These are phyloP conservation scores for Mycena albidolilacea DNA, from an alignment of 768 basidiomycete species.

Conservation along the genomic window DNA sequence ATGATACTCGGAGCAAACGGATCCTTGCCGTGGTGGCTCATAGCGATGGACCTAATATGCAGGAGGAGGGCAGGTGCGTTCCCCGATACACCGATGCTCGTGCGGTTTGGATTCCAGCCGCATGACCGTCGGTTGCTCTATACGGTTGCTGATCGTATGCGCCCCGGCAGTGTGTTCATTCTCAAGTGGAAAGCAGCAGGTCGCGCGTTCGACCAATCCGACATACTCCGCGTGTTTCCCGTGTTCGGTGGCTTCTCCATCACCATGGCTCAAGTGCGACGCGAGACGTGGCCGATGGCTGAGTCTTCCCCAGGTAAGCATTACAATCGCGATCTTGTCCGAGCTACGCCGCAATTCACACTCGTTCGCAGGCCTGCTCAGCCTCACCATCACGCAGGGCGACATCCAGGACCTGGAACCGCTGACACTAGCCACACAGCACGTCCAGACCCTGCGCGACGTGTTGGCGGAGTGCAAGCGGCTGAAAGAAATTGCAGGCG, in stretches of 20 bases:
- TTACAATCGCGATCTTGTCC: not conserved
- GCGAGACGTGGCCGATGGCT: slow-evolving; percentile 46
- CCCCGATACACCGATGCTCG: too few species aligned
- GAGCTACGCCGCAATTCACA: not conserved
- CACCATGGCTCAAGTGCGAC: slow-evolving; percentile 68
- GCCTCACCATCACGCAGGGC: slow-evolving; percentile 66
- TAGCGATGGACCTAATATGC: slow-evolving; percentile 54
- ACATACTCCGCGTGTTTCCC: slow-evolving; percentile 68
- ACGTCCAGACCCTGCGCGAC: slow-evolving; percentile 62
- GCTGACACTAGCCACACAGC: slow-evolving; percentile 61
- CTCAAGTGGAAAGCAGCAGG: slow-evolving; percentile 55
- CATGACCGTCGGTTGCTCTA: slow-evolving; percentile 25
- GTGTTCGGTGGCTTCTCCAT: slow-evolving; percentile 70
- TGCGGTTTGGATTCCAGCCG: too few species aligned
- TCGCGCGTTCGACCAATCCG: slow-evolving; percentile 47
- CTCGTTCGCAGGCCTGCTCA: slow-evolving; percentile 59
- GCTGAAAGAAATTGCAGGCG: slow-evolving; percentile 67
- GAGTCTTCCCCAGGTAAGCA: slow-evolving; percentile 42
- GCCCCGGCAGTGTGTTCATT: slow-evolving; percentile 60
- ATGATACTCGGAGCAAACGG: slow-evolving; percentile 47
- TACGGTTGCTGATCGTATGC: not conserved
- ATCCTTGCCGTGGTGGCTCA: slow-evolving; percentile 69
- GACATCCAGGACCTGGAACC: slow-evolving; percentile 50
- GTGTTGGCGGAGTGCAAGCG: slow-evolving; percentile 72
- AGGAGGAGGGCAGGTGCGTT: slow-evolving; percentile 71